Evolutionary conservation across 1,284 basidiomycete species (phyloP), one percentile per base, ranked within the genome.

Genomic region (Jaminaea rosea): DNA sequence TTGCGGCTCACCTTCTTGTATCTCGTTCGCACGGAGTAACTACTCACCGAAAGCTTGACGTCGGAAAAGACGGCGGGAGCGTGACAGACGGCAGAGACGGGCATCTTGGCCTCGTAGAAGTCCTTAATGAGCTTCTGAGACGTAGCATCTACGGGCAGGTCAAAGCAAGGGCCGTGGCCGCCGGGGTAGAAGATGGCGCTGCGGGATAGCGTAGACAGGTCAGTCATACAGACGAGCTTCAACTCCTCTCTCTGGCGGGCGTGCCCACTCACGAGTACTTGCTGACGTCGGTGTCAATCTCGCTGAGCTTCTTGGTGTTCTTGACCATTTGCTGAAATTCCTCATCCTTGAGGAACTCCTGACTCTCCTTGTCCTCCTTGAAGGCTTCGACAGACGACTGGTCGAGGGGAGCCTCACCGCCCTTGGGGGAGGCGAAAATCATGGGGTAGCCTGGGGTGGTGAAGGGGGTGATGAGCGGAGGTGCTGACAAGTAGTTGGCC

Each of bases 161-260:
- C 65, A 49, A 67, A 65, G 47, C 53, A 55, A 4, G 61, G 63
- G 19, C 46, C 68, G 55, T 76, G 76, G n/a, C 78, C 87, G 41
- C 87, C 87, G 47, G 85, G 79, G 70, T 86, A 86, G 75, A 86
- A 88, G 56, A 89, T 77, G 11, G 82, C 86, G 50, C n/a, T n/a
- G n/a, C n/a, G n/a, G n/a, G n/a, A n/a, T n/a, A n/a, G n/a, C n/a
- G n/a, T n/a, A n/a, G n/a, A n/a, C n/a, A n/a, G n/a, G n/a, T n/a
- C n/a, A n/a, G n/a, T n/a, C n/a, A n/a, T n/a, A n/a, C n/a, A n/a
- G n/a, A n/a, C n/a, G n/a, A n/a, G n/a, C n/a, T n/a, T n/a, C n/a
- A n/a, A n/a, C n/a, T n/a, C n/a, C n/a, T n/a, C n/a, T n/a, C n/a
- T n/a, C n/a, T n/a, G n/a, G n/a, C n/a, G n/a, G n/a, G n/a, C n/a